Evolutionary conservation across 2,329 filamentous ascomycete genomes (phyloP), one percentile per base, ranked within the genome.

Genomic region (Pseudogymnoascus sp.): DNA sequence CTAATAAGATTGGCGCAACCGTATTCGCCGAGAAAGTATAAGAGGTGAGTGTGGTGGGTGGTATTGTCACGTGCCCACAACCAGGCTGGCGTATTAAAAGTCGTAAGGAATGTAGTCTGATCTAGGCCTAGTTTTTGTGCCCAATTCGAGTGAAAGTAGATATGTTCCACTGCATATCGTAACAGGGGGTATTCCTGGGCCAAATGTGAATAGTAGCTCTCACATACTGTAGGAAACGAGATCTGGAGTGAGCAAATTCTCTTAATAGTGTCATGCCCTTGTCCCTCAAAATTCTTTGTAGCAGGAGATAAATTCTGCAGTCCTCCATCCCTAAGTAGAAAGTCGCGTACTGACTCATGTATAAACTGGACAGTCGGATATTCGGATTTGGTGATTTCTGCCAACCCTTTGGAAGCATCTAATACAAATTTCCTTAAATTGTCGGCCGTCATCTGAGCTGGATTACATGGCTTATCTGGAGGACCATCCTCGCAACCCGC

Each of bases 381-480:
- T 42, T 73, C 70, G 2, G 68, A 68, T 61, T 67, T 70, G 1
- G 73, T 75, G 5, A 74, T 67, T 67, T 78, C 76, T 0, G 73
- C 76, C 23, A 80, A 70, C 1, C 79, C 78, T 65, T 79, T 79
- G 0, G 78, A 80, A 26, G 69, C 76, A 67, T 68, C 73, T 9
- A 75, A 67, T 2, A 80, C 69, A 62, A 72, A 77, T 26, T 63
- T 69, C 17, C 71, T 67, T 64, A 79, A 75, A 31, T 68, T 63
- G 1, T 75, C 67, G 9, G 23, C 42, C 7, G 66, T 69, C 19
- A 67, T 60, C n/a, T 67, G 62, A 15, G 73, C 69, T 7, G 65
- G 53, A 13, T 68, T 62, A 38, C 37, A 38, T 38, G 37, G 37
- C 3, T 6, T 15, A 38, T 38, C 37, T 38, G n/a, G n/a, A 13